Base-by-base conservation (phyloP, 345 rosid genomes). In the Melastoma malabathricum region DNA sequence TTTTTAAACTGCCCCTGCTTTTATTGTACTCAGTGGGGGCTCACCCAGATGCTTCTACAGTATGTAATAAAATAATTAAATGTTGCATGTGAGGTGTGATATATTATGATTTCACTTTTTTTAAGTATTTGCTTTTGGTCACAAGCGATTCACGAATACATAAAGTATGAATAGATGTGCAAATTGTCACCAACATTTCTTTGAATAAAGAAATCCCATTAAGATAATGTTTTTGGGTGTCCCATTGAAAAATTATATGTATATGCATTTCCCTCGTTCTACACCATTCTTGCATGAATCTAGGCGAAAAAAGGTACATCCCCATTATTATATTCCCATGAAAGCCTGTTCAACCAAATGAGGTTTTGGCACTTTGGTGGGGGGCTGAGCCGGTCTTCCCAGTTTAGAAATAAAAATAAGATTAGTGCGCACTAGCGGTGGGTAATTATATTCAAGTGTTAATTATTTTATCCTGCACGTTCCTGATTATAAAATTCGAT, bases 151-250 rank as follows among this genome's bases (percentile, higher is more conserved):
- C 25, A 29, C 45, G 17, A n/a, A 22, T 17, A 12, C 18, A 55
- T 48, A 55, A 23, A 55, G 17, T 25, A 16, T 25, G 50, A 45
- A 55, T 34, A 55, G 50, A 45, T 55, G 59, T 55, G 59, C 59
- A 48, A 55, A 18, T 55, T 45, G 46, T 29, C 18, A 15, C 59
- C 34, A 55, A 55, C 59, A 55, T 19, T 17, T 47, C 46, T 34
- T 34, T 6, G 41, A 29, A 18, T 23, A 55, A 44, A 55, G 3
- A 55, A 45, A 20, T 19, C 46, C 29, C 43, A 44, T n/a, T 15
- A 55, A 23, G 44, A 41, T 44, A 45, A 55, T 18, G 48, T 45
- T 55, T 12, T 34, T 6, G 41, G 43, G 34, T 51, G 6, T 51
- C 20, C 7, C 29, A 23, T 14, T 22, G 20, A n/a, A 51, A 5